phyloP scores from a whole-genome alignment of 805 yeast genomes.

The Wickerhamiella bombiphila region DNA sequence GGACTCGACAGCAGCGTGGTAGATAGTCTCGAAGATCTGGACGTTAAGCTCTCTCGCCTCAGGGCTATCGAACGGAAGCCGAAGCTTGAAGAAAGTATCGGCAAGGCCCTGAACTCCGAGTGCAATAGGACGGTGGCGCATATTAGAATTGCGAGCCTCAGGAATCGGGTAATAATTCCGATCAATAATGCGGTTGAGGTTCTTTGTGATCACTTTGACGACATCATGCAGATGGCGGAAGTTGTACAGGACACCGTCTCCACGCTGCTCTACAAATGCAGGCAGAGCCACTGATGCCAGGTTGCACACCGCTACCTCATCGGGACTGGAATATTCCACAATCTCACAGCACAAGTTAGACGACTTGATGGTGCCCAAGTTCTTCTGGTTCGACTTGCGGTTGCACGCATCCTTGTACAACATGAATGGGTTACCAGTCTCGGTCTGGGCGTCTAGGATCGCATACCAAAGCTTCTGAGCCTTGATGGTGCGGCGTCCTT shows the following conservation, averaged over 20 bases:
- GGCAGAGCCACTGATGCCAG: slow-evolving; percentile 86
- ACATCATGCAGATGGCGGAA: slow-evolving; percentile 62
- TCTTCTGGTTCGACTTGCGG: slow-evolving; percentile 74
- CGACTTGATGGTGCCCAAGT: slow-evolving; percentile 81
- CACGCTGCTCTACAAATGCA: slow-evolving; percentile 34
- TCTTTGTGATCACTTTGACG: slow-evolving; percentile 61
- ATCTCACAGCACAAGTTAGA: slow-evolving; percentile 92
- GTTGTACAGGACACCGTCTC: slow-evolving; percentile 43
- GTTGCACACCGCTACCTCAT: slow-evolving; percentile 92
- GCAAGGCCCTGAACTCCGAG: slow-evolving; percentile 97
- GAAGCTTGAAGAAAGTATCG: slow-evolving; percentile 64
- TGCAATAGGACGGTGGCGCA: slow-evolving; percentile 86
- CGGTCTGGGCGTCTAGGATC: slow-evolving; percentile 82
- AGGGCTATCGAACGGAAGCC: slow-evolving; percentile 73
- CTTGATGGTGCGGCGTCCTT: slow-evolving; percentile 47
- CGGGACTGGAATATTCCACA: slow-evolving; percentile 80
- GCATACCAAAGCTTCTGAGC: slow-evolving; percentile 90
- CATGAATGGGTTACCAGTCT: slow-evolving; percentile 93
- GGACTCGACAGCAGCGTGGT: slow-evolving; percentile 83
- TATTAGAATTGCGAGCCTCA: slow-evolving; percentile 60
- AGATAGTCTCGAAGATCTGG: slow-evolving; percentile 88
- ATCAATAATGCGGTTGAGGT: slow-evolving; percentile 74
- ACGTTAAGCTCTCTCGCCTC: slow-evolving; percentile 63
- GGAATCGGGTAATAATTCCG: slow-evolving; percentile 71
- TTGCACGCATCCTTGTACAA: slow-evolving; percentile 89